Evolutionary conservation across 2,329 filamentous ascomycete species (phyloP).

Genomic region (Diaporthe sp.): DNA sequence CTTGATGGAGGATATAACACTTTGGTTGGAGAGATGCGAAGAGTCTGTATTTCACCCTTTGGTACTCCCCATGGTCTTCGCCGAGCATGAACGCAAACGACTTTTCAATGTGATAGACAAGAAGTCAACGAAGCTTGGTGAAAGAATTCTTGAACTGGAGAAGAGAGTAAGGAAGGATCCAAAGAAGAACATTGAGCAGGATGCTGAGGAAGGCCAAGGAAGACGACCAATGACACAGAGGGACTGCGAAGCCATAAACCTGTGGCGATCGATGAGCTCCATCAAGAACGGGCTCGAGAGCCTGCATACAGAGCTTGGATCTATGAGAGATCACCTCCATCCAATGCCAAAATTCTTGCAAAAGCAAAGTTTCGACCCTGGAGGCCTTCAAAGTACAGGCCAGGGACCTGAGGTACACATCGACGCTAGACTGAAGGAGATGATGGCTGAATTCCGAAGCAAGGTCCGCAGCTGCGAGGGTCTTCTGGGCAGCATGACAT

Average conservation of each 20-base stretch:
- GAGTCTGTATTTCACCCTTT: constrained; percentile 35
- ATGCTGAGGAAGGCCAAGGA: neutral
- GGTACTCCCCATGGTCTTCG: constrained; percentile 38
- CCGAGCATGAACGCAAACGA: constrained; percentile 36
- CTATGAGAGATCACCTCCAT: constrained; percentile 28
- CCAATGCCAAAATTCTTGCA: neutral
- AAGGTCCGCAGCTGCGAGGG: constrained; percentile 30
- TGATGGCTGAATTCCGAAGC: constrained; percentile 37
- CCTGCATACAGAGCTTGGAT: constrained; percentile 30
- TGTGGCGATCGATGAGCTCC: constrained; percentile 36
- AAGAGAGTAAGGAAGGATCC: constrained; percentile 27
- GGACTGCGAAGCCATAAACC: constrained; percentile 35
- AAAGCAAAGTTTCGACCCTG: neutral
- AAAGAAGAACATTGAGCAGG: neutral
- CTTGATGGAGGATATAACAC: neutral
- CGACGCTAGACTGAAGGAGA: constrained; percentile 33
- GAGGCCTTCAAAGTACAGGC: neutral
- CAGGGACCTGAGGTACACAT: constrained; percentile 16
- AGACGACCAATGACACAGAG: constrained; percentile 22
- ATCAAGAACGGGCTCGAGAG: constrained; percentile 38
- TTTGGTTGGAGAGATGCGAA: constrained; percentile 12
- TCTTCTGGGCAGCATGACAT: constrained; percentile 34
- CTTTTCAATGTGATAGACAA: constrained; percentile 31
- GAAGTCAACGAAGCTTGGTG: constrained; percentile 25
- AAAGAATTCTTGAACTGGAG: constrained; percentile 36